Evolutionary conservation across 2,329 filamentous ascomycete species (phyloP), one percentile per base, ranked within the genome.

Genomic region (Endothia cerciana): DNA sequence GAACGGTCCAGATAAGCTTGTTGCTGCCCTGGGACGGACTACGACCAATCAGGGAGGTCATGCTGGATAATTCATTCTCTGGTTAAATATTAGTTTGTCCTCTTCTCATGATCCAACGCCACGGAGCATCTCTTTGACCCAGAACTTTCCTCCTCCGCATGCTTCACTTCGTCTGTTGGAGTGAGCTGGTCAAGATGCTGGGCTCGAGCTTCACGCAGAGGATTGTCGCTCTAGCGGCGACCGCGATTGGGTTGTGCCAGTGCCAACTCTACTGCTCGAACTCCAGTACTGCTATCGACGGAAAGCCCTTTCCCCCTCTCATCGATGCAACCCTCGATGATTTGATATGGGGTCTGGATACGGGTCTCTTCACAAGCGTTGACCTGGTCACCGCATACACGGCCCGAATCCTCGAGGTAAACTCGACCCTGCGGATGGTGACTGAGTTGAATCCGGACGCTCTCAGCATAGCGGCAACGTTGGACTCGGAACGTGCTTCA

Each of bases 371-470:
- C 60, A 78, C 77, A 3, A 77, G 75, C 41, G 74, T 76, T 2
- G 76, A 79, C 60, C 71, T 81, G 5, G 74, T 78, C 19, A 72
- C 74, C 30, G 70, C 71, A 1, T 74, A 74, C 59, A 67, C 72
- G 1, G 62, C 65, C n/a, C 68, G 72, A 19, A 79, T 80, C 57
- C 40, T 67, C 13, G 74, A 77, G 60, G 74, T 79, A 15, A 78
- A 79, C 60, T 56, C 64, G 8, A 71, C 70, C 1, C 69, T 79
- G 30, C 71, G 72, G 25, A 71, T 73, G n/a, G 76, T 80, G 5
- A 72, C 73, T 1, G 73, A 79, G 68, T 30, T 78, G 17, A 79
- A 80, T 65, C 74, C 77, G 0, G 77, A 80, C 64, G 80, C 80
- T 0, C 59, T 80, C 4, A 43, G 65, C 4, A 78, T 80, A 10